Evolutionary conservation across 495 filamentous ascomycete genomes (phyloP), one percentile per base, ranked within the genome.

Genomic region (Tirmania nivea): DNA sequence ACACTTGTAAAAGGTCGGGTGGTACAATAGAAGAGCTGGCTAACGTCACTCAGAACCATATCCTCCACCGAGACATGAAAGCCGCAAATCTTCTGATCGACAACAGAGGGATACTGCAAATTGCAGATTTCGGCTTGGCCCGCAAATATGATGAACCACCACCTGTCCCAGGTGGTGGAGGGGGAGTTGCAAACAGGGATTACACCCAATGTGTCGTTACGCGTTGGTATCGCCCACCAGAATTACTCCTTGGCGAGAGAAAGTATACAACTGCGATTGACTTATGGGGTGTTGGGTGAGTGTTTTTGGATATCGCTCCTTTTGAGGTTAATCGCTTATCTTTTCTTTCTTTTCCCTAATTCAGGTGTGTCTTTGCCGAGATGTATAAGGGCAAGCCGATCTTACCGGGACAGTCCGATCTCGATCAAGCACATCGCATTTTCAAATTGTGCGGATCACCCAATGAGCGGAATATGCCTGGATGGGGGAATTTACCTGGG

Each of bases 51-150:
- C 17, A 78, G 63, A 89, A 77, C 59, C 78, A 81, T 51, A 94
- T 96, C 54, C 68, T 97, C 14, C 90, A 97, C 66, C 78, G 90
- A 65, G 90, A 97, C 61, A 95, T 97, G 90, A 97, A 97, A 71
- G 90, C 90, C 16, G 90, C 90, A 57, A 99, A 99, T 65, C 75
- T 99, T 1, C 76, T 99, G 49, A 96, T 99, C 66, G 93, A 83
- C 68, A 99, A 99, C 65, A 75, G 76, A 45, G 90, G 90, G 12
- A 80, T 94, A 53, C 76, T 99, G 49, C 87, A 94, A 63, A 96
- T 99, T 67, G 90, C 87, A 34, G 90, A 99, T 70, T 99, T 99
- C 60, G 90, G 90, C 49, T 72, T 99, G 35, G 90, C 90, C 35
- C 75, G 90, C 59, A 86, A 93, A 55, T 99, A 89, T 59, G 86